Evolutionary conservation across 2,329 filamentous ascomycete genomes (phyloP).

Genomic region (Exserohilum turcica): DNA sequence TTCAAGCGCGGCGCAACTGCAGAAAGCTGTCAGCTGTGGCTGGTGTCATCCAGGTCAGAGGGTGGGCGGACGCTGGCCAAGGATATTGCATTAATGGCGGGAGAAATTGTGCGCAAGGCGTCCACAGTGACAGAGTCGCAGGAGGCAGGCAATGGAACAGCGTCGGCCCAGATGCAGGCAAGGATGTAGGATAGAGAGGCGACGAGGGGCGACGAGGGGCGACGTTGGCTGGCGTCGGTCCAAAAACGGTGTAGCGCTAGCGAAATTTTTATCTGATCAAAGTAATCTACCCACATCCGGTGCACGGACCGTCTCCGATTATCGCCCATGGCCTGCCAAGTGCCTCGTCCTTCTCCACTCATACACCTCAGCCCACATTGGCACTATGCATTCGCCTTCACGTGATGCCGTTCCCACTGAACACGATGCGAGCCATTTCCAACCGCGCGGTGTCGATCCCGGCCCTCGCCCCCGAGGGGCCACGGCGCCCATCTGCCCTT

Average conservation of each 20-base stretch:
- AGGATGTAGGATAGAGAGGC: slow-evolving; percentile 30
- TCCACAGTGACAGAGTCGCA: slow-evolving; percentile 20
- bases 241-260: slow-evolving; percentile 8
- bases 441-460: slow-evolving; percentile 30
- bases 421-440: slow-evolving; percentile 10
- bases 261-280: slow-evolving; percentile 44
- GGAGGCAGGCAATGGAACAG: slow-evolving; percentile 20
- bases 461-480: slow-evolving; percentile 28
- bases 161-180: slow-evolving; percentile 32
- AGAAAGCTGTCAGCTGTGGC: slow-evolving; percentile 38
- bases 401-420: slow-evolving; percentile 25
- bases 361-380: slow-evolving; percentile 12
- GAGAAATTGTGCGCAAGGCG: slow-evolving; percentile 39
- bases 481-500: slow-evolving; percentile 23
- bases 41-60: slow-evolving; percentile 40
- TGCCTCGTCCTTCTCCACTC: slow-evolving; percentile 17
- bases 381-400: slow-evolving; percentile 20
- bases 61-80: slow-evolving; percentile 44
- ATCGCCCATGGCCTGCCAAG: slow-evolving; percentile 16
- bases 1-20: slow-evolving; percentile 44
- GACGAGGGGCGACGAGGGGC: too few relatives aligned
- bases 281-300: slow-evolving; percentile 13
- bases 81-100: slow-evolving; percentile 42
- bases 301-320: slow-evolving; percentile 8
- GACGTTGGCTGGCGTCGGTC: slow-evolving; percentile 3